phyloP scores from a whole-genome alignment of 169 alveolate species.

The Plasmodium cynomolgi region DNA sequence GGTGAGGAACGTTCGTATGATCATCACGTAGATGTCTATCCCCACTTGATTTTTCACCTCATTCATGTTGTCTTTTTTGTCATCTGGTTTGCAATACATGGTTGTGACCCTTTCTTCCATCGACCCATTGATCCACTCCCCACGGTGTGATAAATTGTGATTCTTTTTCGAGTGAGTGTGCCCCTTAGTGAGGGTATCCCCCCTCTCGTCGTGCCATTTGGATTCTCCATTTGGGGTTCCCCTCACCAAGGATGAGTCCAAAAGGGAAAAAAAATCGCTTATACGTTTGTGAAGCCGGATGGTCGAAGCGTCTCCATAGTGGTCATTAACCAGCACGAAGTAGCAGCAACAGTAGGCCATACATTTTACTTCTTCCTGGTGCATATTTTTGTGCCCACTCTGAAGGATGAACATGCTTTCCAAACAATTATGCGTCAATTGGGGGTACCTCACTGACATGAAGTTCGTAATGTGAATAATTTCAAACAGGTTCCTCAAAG shows the following conservation, averaged over 20 bases:
- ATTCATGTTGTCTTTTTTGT: not conserved
- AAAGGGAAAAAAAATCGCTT: not conserved
- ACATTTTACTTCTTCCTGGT: not conserved
- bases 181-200: not conserved
- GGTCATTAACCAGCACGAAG: slow-evolving; percentile 35
- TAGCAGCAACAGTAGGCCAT: slow-evolving; percentile 17
- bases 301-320: not conserved
- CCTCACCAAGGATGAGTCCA: slow-evolving; percentile 1
- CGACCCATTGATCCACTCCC: not conserved
- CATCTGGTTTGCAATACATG: not conserved
- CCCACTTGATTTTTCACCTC: not conserved
- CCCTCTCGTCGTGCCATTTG: not conserved
- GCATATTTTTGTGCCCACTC: slow-evolving; percentile 4
- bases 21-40: slow-evolving; percentile 6
- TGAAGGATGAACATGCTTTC: slow-evolving; percentile 20
- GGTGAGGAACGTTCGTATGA: slow-evolving; percentile 27
- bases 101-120: not conserved
- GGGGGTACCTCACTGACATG: slow-evolving; percentile 2
- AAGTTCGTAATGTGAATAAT: slow-evolving; percentile 7
- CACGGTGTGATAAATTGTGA: not conserved
- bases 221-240: not conserved
- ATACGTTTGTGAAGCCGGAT: not conserved
- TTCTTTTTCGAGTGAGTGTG: not conserved
- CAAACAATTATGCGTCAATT: slow-evolving; percentile 6
- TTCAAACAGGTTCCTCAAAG: not conserved